Evolutionary conservation across 805 yeast genomes (phyloP), one percentile per base, ranked within the genome.

Genomic region (Yamadazyma akitaensis): DNA sequence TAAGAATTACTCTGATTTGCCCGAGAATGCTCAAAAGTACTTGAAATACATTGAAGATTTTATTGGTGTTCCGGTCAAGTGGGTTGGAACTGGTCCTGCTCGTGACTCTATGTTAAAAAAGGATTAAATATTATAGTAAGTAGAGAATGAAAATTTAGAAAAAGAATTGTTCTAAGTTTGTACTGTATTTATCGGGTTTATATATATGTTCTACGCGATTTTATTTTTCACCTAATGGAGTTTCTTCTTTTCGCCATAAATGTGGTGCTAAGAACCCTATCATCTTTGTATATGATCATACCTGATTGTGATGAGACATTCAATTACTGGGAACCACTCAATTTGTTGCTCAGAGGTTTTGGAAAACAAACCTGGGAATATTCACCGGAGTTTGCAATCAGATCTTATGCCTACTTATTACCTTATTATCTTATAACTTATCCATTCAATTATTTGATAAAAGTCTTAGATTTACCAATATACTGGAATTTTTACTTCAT

Each of bases 51-150:
- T 94, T 61, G 98, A 90, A 71, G 84, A 89, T 53, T 91, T 77
- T 61, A 75, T 91, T 51, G 76, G 78, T 41, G 92, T 88, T 48
- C 96, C 96, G 47, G 79, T 94, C 53, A 86, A 85, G 66, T 94
- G 97, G 97, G 94, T 94, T 51, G 99, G 99, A 64, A 94, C 96
- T 48, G 99, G 99, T 53, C 97, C 99, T 53, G 96, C 89, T 44
- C 87, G 98, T 74, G 96, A 86, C 47, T 82, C 91, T 32, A 91
- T 90, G 97, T 77, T 90, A 58, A 82, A 80, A 57, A 84, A 81
- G 65, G 53, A 53, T 30, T 50, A 53, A 40, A 12, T 31, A 35
- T 10, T 36, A 25, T 38, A 25, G 25, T n/a, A 19, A 11, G n/a
- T 38, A 18, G 17, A 38, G 16, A 25, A 38, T 38, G 25, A 38